phyloP scores from a whole-genome alignment of 179 eudicot genomes.

The Silene vulgaris region DNA sequence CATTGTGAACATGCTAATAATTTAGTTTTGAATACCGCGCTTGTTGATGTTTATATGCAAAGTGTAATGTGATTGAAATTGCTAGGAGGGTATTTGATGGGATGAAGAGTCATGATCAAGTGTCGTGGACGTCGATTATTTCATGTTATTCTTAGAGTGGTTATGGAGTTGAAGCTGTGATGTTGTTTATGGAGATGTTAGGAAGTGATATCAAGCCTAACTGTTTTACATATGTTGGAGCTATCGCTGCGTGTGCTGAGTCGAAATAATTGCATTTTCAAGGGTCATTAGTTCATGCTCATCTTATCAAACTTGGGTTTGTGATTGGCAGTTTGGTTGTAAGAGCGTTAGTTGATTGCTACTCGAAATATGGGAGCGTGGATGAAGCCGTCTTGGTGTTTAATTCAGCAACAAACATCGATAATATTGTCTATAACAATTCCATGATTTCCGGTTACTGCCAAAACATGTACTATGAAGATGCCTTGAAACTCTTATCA shows the following conservation, averaged over 20 bases:
- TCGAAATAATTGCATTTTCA: constrained; percentile 16
- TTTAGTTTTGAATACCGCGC: constrained; percentile 32
- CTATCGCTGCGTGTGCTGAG: constrained; percentile 20
- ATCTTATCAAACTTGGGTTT: constrained; percentile 32
- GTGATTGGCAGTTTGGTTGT: constrained; percentile 18
- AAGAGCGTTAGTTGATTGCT: constrained; percentile 31
- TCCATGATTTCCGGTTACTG: constrained; percentile 36
- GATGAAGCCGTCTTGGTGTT: constrained; percentile 25
- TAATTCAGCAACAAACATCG: not conserved
- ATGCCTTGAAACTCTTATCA: constrained; percentile 25
- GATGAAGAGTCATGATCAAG: constrained; percentile 35
- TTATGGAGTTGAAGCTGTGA: constrained; percentile 23
- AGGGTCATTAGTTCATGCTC: constrained; percentile 31
- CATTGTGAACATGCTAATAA: constrained; percentile 30
- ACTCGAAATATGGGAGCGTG: constrained; percentile 31
- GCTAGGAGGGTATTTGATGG: constrained; percentile 34
- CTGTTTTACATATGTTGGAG: constrained; percentile 33
- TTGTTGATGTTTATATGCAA: constrained; percentile 38
- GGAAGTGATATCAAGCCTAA: constrained; percentile 27
- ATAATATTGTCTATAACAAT: constrained; percentile 31
- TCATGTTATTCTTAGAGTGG: constrained; percentile 24
- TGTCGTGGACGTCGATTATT: constrained; percentile 38
- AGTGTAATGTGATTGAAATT: constrained; percentile 28
- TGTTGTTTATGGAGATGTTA: constrained; percentile 31
- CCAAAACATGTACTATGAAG: constrained; percentile 24